Evolutionary conservation across 169 alveolate species (phyloP).

Genomic region (Plasmodium blacklocki): DNA sequence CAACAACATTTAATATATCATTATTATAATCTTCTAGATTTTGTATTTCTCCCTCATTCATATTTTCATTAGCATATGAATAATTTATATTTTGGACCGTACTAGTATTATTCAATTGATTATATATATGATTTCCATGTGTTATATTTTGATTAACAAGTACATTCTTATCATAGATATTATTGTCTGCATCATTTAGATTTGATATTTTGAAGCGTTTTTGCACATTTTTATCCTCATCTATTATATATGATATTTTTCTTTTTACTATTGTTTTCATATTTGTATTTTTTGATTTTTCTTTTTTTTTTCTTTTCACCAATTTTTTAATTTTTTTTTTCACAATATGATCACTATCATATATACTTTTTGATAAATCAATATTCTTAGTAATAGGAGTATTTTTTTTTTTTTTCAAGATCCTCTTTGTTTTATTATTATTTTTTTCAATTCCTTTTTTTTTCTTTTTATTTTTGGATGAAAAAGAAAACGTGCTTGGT

Average conservation of each 20-base stretch:
- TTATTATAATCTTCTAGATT: neutral
- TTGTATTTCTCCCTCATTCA: neutral
- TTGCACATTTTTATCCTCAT: neutral
- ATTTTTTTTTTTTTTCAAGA: constrained; percentile 2
- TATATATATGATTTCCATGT: no score
- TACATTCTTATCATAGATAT: neutral
- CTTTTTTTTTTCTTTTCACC: neutral
- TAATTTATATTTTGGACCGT: neutral
- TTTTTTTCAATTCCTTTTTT: neutral
- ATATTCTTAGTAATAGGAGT: neutral
- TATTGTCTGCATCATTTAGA: neutral
- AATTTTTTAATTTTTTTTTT: constrained; percentile 9
- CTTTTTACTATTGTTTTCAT: neutral
- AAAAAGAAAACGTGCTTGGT: neutral
- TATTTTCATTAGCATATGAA: neutral
- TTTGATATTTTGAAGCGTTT: neutral
- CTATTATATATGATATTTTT: neutral
- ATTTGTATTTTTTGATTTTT: neutral
- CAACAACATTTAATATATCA: neutral
- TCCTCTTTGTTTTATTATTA: neutral
- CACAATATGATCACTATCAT: neutral
- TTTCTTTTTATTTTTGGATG: constrained; percentile 2
- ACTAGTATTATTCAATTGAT: no score
- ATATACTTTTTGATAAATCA: no score
- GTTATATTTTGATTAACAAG: no score